Base-by-base conservation (phyloP, 108 stramenopile species). In the Schizochytrium sp. region DNA sequence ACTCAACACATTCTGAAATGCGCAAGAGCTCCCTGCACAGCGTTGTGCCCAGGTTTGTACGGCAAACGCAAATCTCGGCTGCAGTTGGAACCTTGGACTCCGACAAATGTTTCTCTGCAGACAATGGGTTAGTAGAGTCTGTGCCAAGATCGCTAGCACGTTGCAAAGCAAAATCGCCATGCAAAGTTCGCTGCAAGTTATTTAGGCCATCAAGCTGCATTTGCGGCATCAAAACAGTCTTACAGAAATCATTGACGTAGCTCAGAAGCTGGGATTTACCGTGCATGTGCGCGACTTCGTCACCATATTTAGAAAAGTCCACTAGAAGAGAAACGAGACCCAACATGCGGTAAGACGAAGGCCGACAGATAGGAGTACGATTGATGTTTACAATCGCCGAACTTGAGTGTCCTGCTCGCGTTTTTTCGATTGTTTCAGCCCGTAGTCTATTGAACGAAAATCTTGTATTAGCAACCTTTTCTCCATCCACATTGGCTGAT, bases 231-330 rank as follows among this genome's bases (percentile, higher is more conserved):
- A 83, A 55, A 8, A 55, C 53, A 5, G 47, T 38, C n/a, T n/a
- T 49, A 53, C 76, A 83, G 55, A 83, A 83, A 53, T 83, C 76
- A 10, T 55, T 10, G 10, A 83, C 76, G 3, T 83, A 83, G 76
- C 76, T 83, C 45, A 83, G 53, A 55, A 83, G 76, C 47, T 83
- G 76, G 10, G 76, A 83, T 38, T 55, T 49, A n/a, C 50, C 53
- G 13, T 28, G 76, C 50, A 83, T 55, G 10, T 55, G 28, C 50
- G 76, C 76, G 1, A 83, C 28, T n/a, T 50, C 76, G 53, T 83
- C 76, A n/a, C 76, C 76, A 55, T 83, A 83, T 5, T 83, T 83
- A 53, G 76, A 47, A 55, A 83, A 83, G 10, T 83, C 10, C 8
- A 83, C 76, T 13, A 83, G 47, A 0, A 53, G 40, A 38, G 76